Base-by-base conservation (phyloP, 352 stramenopile species). In the Pythium coloratum region DNA sequence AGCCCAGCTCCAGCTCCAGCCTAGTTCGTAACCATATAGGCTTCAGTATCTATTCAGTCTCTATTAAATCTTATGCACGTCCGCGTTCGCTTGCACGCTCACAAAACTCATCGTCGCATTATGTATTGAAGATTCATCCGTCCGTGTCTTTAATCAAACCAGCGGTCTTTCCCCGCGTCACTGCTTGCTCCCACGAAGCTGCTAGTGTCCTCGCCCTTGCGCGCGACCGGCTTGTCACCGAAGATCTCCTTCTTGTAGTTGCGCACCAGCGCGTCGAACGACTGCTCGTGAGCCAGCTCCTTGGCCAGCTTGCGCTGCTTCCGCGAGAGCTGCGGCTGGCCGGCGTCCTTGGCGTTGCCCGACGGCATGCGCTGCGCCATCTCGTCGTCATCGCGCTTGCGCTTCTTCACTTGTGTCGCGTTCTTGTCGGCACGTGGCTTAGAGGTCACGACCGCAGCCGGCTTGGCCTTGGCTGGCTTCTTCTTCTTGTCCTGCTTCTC, bases 221-320 rank as follows among this genome's bases (percentile, higher is more conserved):
- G 28, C 16, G 16, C 33, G 6, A 14, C 28, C 6, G 20, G 14
- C 82, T 82, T 76, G 10, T 84, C 78, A 6, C 83, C 83, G 59
- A 95, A 95, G 40, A 95, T 84, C 62, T 93, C 80, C 67, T 89
- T 81, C 78, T 93, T 95, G 84, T 95, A 95, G 56, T 76, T 86
- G 63, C 75, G 73, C 69, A 95, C 87, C 49, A 95, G 71, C 26
- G 77, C 80, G 32, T 95, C 87, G 55, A 93, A 95, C 46, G 81
- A 91, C 59, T 82, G 75, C 57, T 95, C 87, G 49, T 85, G 73
- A 51, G 80, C 66, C 13, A 68, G 42, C 61, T 86, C 74, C 60
- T 82, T 80, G 1, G 66, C 71, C 55, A 82, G 69, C 69, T 93
- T 95, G 62, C 81, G 84, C 58, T 92, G 77, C 67, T 78, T 92